Evolutionary conservation across 2,329 filamentous ascomycete species (phyloP).

Genomic region (Chaetoscypha palmicola): DNA sequence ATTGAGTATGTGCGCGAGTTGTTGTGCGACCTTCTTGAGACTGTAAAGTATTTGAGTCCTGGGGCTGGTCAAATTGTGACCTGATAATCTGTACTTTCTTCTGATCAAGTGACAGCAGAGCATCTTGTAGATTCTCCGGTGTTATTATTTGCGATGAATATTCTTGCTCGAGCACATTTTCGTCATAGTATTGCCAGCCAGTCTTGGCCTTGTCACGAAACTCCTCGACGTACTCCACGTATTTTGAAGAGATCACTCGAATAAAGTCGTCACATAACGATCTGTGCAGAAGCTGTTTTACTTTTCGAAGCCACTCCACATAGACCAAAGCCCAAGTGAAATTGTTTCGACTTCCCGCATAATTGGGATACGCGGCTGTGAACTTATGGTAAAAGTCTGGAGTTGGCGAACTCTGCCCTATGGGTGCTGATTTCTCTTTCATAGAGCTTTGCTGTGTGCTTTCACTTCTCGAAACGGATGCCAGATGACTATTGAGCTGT

Average conservation of each 20-base stretch:
- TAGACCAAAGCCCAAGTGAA: slow-evolving; percentile 42
- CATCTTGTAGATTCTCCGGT: slow-evolving; percentile 14
- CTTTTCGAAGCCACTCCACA: slow-evolving; percentile 34
- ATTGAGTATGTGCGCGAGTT: neutral
- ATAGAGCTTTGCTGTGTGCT: neutral
- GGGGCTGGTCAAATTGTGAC: slow-evolving; percentile 1
- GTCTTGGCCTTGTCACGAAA: slow-evolving; percentile 25
- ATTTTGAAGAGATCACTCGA: slow-evolving; percentile 37
- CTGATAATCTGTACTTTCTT: slow-evolving; percentile 4
- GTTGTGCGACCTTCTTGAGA: neutral
- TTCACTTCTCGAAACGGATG: neutral
- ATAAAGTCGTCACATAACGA: slow-evolving; percentile 49
- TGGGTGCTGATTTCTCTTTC: neutral
- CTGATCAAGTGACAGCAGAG: slow-evolving; percentile 15
- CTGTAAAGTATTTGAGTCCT: neutral
- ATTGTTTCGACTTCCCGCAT: slow-evolving; percentile 33
- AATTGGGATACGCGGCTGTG: slow-evolving; percentile 37
- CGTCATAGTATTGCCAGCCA: slow-evolving; percentile 39
- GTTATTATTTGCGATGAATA: slow-evolving; percentile 22
- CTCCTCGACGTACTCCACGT: slow-evolving; percentile 35
- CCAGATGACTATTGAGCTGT: neutral
- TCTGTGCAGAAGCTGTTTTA: slow-evolving; percentile 32
- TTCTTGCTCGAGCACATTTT: slow-evolving; percentile 17
- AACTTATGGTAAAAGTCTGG: slow-evolving; percentile 34
- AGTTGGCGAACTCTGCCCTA: neutral